Conservation (phyloP, 1,284 basidiomycete species). For the Marasmius sp. region DNA sequence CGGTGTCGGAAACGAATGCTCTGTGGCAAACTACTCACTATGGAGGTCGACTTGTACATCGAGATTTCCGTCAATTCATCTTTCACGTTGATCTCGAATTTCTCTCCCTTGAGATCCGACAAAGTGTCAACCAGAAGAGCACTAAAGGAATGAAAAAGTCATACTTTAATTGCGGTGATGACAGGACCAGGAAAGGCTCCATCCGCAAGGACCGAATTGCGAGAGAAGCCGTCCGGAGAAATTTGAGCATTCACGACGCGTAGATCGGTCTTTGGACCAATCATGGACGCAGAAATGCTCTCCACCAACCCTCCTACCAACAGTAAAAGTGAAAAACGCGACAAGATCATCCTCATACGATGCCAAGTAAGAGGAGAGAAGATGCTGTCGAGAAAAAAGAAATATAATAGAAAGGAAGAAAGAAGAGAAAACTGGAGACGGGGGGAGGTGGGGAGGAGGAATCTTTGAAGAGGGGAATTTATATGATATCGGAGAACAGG, state of each 20-base stretch:
- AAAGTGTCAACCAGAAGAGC: neutral
- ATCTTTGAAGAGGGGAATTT: too few species aligned
- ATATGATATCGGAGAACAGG: too few species aligned
- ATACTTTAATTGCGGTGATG: neutral
- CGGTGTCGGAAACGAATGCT: too few species aligned
- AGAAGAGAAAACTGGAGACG: too few species aligned
- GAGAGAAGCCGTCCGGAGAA: neutral
- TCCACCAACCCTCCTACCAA: neutral
- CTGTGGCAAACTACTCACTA: neutral
- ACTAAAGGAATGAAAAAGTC: neutral
- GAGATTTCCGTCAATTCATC: neutral
- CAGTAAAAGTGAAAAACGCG: neutral
- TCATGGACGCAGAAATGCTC: neutral
- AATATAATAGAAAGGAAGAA: too few species aligned
- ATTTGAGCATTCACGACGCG: neutral
- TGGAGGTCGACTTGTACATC: neutral
- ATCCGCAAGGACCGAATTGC: neutral
- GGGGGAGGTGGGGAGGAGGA: too few species aligned
- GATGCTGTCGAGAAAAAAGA: too few species aligned
- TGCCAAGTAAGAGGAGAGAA: too few species aligned
- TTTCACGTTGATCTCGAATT: neutral
- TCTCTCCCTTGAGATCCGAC: neutral
- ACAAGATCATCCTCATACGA: neutral
- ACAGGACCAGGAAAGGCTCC: neutral
- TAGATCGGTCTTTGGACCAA: neutral